Percentiles rank a stretch among this genome's conserved stretches.
phyloP scores from a whole-genome alignment of 2,329 filamentous ascomycete species.

The Thelonectria blattea region DNA sequence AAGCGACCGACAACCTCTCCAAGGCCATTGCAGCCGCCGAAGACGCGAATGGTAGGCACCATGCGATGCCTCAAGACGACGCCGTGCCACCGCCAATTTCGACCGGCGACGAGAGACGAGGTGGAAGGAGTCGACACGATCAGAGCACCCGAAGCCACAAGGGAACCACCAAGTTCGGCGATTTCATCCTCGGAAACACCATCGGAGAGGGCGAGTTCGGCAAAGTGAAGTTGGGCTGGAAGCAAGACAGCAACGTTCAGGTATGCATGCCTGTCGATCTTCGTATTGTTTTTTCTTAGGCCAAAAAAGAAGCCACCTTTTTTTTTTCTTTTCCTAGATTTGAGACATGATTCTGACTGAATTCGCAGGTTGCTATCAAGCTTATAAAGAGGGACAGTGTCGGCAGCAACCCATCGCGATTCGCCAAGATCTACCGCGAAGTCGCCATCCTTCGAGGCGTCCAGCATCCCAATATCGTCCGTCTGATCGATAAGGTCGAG shows the following conservation, averaged over 20 bases:
- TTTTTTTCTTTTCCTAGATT: not conserved
- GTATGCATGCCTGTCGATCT: slow-evolving; percentile 46
- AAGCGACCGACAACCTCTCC: slow-evolving; percentile 81
- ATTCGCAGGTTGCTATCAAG: slow-evolving; percentile 85
- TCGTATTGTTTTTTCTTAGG: too few species aligned
- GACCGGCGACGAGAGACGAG: slow-evolving; percentile 54
- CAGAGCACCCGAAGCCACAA: slow-evolving; percentile 62
- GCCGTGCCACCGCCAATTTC: slow-evolving; percentile 53
- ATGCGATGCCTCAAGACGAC: slow-evolving; percentile 40
- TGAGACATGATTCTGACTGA: not conserved
- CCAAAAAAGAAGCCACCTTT: too few species aligned
- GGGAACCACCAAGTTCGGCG: slow-evolving; percentile 80
- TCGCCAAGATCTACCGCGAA: slow-evolving; percentile 97
- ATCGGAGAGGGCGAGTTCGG: slow-evolving; percentile 98
- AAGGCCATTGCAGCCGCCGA: slow-evolving; percentile 62
- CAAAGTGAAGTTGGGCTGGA: slow-evolving; percentile 98
- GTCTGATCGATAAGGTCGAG: slow-evolving; percentile 97
- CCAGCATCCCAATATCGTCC: slow-evolving; percentile 95
- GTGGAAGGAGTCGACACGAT: slow-evolving; percentile 64
- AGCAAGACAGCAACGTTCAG: slow-evolving; percentile 89
- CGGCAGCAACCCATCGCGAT: slow-evolving; percentile 83
- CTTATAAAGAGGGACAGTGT: slow-evolving; percentile 92
- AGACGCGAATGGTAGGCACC: slow-evolving; percentile 40
- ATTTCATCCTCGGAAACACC: slow-evolving; percentile 94
- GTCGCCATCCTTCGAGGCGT: slow-evolving; percentile 88